Base-by-base conservation (phyloP, 768 basidiomycete species). In the Leccinum longicurvipes region DNA sequence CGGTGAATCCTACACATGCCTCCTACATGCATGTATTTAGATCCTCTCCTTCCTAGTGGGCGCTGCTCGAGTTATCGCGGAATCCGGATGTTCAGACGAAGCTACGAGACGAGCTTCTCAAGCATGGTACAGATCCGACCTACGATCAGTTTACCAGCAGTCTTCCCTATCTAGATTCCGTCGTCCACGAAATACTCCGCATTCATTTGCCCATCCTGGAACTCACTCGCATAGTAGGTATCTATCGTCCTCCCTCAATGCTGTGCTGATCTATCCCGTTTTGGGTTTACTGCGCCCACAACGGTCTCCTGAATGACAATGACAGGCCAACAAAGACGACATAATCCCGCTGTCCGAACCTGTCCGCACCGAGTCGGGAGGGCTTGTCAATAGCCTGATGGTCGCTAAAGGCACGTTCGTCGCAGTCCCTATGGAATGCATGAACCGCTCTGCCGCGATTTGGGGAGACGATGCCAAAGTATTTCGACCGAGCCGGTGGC, bases 401-500 rank as follows among this genome's bases (percentile, higher is more conserved):
- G 67, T 87, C 29, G 71, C 75, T 17, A 79, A 79, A 56, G 83
- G 79, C 2, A 79, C 79, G 0, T 56, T 66, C 1, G 58, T 87
- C 14, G 47, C 71, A 8, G 63, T 78, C 3, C 75, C 81, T 1
- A 76, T 84, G 32, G 57, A 68, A 15, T 71, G 68, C 17, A 74
- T 83, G 53, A 86, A 88, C 63, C 69, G 73, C 7, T 79, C 80
- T 5, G 72, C 75, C 46, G 70, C 66, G 0, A 65, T 86, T 23
- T 89, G 87, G 88, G 87, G 87, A 0, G 63, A 74, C 0, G 79
- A 84, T 50, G 79, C 83, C 1, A 75, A 77, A 23, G 74, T 77
- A 24, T 90, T 84, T 64, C 73, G 77, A 28, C 87, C 86, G 0
- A 82, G 82, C 51, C 73, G 87, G 14, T 90, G 87, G 87, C 71